Evolutionary conservation across 345 rosid species (phyloP), one percentile per base, ranked within the genome.

Genomic region (Cardamine occulta): DNA sequence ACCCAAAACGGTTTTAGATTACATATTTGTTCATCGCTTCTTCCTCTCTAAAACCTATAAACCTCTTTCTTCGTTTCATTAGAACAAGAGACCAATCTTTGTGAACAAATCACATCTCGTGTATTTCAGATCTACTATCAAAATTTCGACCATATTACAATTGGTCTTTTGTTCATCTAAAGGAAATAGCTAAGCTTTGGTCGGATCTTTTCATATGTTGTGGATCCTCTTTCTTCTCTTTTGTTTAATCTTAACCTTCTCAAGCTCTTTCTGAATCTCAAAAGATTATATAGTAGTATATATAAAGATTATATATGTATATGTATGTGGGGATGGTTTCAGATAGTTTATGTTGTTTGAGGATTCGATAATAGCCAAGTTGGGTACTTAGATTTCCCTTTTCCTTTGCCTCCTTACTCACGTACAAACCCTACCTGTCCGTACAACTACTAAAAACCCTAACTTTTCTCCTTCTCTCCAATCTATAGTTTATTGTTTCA

Each of bases 281-380:
- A 10, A 58, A 59, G 28, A 39, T 12, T 6, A 29, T 60, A 35
- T 39, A 39, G 5, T 11, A 6, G 14, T 34, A 14, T 47, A 23
- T 58, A 63, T 24, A 44, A 68, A 61, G 65, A 8, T 42, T 7
- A 45, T 28, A 42, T 62, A 29, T 75, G 24, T 45, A 32, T 63
- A 40, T 76, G 19, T 32, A 35, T 19, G 53, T 53, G 59, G 70
- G 45, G 58, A 73, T 78, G 51, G 35, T 58, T 65, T 66, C 81
- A 79, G 74, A 73, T 79, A 73, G 73, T 73, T 67, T 73, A 73
- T 79, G 81, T 73, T 79, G 81, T 79, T 73, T 79, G 66, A 65
- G 59, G 74, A 51, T 53, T 78, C 29, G 78, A 78, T 58, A 48
- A 66, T 67, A 67, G 64, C 21, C 81, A 79, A 73, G 81, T 79